phyloP scores from a whole-genome alignment of 2,329 filamentous ascomycete species.

The Lojkania enalia region DNA sequence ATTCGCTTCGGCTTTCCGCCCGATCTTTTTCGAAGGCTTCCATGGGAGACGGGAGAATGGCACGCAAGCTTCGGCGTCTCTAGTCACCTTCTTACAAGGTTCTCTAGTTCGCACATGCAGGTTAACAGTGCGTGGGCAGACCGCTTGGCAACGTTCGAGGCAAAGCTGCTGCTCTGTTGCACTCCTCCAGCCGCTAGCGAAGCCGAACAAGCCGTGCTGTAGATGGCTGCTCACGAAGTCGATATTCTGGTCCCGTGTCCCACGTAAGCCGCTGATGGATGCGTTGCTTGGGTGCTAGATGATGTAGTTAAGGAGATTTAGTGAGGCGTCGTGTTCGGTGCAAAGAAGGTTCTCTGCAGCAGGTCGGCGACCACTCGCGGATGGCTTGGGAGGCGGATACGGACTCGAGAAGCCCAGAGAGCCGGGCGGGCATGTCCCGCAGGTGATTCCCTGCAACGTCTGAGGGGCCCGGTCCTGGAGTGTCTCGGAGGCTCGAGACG shows the following conservation, averaged over 20 bases:
- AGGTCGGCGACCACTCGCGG: conserved; percentile 4
- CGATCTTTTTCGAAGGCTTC: conserved; percentile 3
- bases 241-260: conserved; percentile 12
- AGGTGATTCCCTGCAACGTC: conserved; percentile 5
- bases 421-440: conserved; percentile 15
- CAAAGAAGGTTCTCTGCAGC: conserved; percentile 4
- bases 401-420: no score
- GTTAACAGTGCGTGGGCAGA: not conserved
- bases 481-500: not conserved
- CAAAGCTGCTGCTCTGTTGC: conserved; percentile 11
- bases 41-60: not conserved
- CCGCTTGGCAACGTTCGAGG: conserved; percentile 13
- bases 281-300: conserved; percentile 5
- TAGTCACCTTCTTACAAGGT: no score
- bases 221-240: conserved; percentile 3
- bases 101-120: conserved; percentile 1
- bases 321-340: no score
- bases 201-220: conserved; percentile 4
- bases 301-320: not conserved
- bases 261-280: conserved; percentile 19
- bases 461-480: no score
- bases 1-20: conserved; percentile 15
- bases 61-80: not conserved
- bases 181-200: conserved; percentile 10
- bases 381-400: not conserved